Percentiles rank a stretch among this genome's conserved stretches.
Conservation (phyloP, 1,139 yeast genomes). For the Taphrina wiesneri region DNA sequence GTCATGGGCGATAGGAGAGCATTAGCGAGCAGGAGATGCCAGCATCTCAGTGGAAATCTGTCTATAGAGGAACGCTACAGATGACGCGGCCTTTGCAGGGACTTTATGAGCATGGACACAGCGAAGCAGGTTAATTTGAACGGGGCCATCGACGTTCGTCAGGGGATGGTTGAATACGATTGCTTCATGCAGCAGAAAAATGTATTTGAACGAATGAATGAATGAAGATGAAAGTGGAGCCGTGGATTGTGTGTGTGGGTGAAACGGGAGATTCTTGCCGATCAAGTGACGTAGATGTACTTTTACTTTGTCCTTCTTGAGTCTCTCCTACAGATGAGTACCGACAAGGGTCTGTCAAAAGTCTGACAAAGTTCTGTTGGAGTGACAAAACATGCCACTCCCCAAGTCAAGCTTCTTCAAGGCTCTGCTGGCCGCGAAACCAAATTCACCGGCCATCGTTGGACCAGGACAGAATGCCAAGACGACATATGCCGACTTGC, state of each 20-base stretch:
- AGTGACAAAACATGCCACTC: background rate
- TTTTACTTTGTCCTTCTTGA: background rate
- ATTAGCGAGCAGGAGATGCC: background rate
- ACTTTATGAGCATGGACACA: background rate
- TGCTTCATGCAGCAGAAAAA: too few species aligned
- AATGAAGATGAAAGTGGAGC: background rate
- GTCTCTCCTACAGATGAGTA: background rate
- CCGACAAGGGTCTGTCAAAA: too few species aligned
- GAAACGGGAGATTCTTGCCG: background rate
- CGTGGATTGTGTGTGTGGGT: background rate
- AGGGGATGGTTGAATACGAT: too few species aligned
- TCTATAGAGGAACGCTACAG: too few species aligned
- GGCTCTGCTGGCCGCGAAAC: background rate
- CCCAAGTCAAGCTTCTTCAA: slow-evolving; percentile 13
- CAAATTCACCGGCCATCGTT: slow-evolving; percentile 4
- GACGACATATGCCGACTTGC: background rate
- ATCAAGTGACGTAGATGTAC: background rate
- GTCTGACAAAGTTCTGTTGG: too few species aligned
- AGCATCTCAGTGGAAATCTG: too few species aligned
- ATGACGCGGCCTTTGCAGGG: background rate
- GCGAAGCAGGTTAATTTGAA: background rate
- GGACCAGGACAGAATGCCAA: background rate
- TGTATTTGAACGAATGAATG: too few species aligned
- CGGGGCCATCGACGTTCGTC: too few species aligned
- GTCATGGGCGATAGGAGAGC: background rate